Conservation (phyloP, 805 yeast genomes). For the Cyberlindnera americana region DNA sequence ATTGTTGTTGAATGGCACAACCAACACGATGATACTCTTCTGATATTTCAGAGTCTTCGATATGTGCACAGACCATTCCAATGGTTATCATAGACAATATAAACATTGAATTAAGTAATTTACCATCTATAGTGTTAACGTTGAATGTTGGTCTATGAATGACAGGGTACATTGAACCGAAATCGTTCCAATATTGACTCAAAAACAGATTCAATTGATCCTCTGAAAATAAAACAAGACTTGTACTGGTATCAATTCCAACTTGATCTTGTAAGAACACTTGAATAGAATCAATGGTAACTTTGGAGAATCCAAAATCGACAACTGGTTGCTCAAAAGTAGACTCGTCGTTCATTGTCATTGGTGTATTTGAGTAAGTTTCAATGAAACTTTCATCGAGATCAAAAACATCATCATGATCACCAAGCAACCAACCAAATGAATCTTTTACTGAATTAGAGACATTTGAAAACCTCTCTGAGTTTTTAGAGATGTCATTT, state of each 20-base stretch:
- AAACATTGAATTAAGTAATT: conserved; percentile 10
- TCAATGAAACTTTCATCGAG: background rate
- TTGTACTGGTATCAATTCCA: background rate
- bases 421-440: conserved; percentile 26
- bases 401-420: background rate
- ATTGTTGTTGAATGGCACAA: conserved; percentile 18
- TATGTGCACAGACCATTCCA: conserved; percentile 23
- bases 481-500: background rate
- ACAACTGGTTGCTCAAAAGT: background rate
- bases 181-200: conserved; percentile 34
- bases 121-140: conserved; percentile 7
- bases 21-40: conserved; percentile 13
- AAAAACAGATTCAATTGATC: conserved; percentile 21
- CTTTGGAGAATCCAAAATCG: background rate
- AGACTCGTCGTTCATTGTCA: background rate
- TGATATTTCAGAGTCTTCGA: background rate
- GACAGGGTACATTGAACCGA: conserved; percentile 37
- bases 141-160: conserved; percentile 36
- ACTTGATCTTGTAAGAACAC: background rate
- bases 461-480: conserved; percentile 18
- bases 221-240: background rate
- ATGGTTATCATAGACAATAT: conserved; percentile 17
- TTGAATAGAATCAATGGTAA: background rate
- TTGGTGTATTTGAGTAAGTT: background rate
- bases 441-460: conserved; percentile 22